Evolutionary conservation across 2,329 filamentous ascomycete genomes (phyloP), one percentile per base, ranked within the genome.

Genomic region (Microdochium nivale): DNA sequence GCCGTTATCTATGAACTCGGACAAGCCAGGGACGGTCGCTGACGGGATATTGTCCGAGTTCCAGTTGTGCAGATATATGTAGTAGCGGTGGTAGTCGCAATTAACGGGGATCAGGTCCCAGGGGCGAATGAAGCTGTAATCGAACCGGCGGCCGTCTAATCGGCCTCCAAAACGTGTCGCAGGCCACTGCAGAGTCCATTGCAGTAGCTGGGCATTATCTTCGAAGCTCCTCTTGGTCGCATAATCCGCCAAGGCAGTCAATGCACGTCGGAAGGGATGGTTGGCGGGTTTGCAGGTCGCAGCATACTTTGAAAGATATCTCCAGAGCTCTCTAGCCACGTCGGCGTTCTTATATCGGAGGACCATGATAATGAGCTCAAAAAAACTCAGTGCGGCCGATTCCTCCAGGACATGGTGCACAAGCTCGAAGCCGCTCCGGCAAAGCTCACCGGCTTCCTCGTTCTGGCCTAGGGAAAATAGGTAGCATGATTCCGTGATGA

Each of bases 101-200:
- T 57, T 53, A 25, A 62, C 52, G 10, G 60, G 58, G 2, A 60
- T 50, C 19, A 63, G 53, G 47, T 63, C 61, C 61, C 61, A 63
- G 14, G 61, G 61, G n/a, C 55, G 53, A 13, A 63, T 55, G 50
- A 61, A 55, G 13, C 57, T 62, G 48, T 62, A 63, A 48, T 63
- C 61, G 48, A 63, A 63, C 7, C 58, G 54, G 25, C 56, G 56
- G n/a, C 59, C 59, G 25, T 63, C 61, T 37, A 63, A 60, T n/a
- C 47, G 57, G 48, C 59, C 58, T 44, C 58, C 56, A 30, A 56
- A 56, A 30, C 58, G 55, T 24, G 43, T 50, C 47, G 59, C 61
- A 1, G 61, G 55, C 53, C 58, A 58, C 9, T 58, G 55, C 32
- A 59, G 54, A 3, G 55, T 54, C 61, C 60, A 62, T 46, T 59